Evolutionary conservation across 2,329 filamentous ascomycete genomes (phyloP), one percentile per base, ranked within the genome.

Genomic region (Claviceps sp.): DNA sequence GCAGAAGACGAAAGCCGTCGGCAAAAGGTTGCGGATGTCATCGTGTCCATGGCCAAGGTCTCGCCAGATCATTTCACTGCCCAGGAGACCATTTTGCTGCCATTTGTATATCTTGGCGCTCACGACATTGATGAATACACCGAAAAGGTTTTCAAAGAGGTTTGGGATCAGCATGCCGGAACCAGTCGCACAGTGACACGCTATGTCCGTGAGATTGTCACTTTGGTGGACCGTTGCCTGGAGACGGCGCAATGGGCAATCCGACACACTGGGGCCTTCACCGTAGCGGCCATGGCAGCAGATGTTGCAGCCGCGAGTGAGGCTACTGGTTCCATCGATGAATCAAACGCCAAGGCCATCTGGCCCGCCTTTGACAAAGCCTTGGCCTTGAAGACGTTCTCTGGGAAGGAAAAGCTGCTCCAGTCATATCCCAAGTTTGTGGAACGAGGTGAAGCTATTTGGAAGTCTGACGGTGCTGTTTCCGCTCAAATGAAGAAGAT

Each of bases 121-220:
- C 86, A 95, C 60, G 93, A 98, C 62, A 80, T 79, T 0, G 83
- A 95, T 60, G 83, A 86, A 49, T 84, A 88, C 57, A 86, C 91
- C 3, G 77, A 79, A 52, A 84, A 88, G 57, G 78, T 82, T n/a
- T 95, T 94, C 62, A 75, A 80, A 39, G 85, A 89, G 52, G 88
- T 89, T 0, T 98, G 93, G 93, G 78, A 80, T 47, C 87, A 95
- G 59, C 90, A 95, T 61, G 90, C 94, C 0, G 91, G 90, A 48
- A 90, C 88, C 45, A 82, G 78, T 36, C 81, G 90, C 34, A 85
- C 87, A 0, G 87, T 95, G 5, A 78, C 85, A 46, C 78, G 95
- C 1, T 95, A 95, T 62, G 76, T 95, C 6, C 76, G 76, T 39
- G 93, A 98, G 67, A 95, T 97, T 58, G 75, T 86, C 4, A 69